Base-by-base conservation (phyloP, 164 flowering plant genomes). In the Taxillus chinensis region DNA sequence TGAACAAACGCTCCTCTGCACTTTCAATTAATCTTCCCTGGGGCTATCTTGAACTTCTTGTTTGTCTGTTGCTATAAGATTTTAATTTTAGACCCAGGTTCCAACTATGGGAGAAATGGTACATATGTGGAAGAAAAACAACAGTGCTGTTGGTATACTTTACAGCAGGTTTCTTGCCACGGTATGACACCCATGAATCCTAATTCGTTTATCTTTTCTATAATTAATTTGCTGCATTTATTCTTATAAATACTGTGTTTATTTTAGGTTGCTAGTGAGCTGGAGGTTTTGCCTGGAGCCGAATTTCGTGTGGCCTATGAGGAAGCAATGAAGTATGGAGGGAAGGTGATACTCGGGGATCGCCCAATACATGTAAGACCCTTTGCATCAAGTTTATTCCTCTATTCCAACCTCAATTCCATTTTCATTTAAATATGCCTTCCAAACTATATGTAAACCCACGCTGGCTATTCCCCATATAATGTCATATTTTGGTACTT, bases 111-210 rank as follows among this genome's bases (percentile, higher is more conserved):
- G 64, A 57, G 95, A 95, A 69, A 95, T 95, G 99, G 52, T 95
- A 55, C 86, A 86, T 10, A 79, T 79, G 83, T 89, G 85, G 88
- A 89, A 74, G 82, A 87, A 85, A 63, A 82, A 83, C 43, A 80
- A 87, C 49, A 93, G 86, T 75, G 11, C 62, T 39, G 89, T 91
- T 70, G 96, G 84, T 64, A 82, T 95, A 63, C 72, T 91, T 17
- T 87, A 89, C 77, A 75, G 92, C 76, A 91, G 97, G 97, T 83
- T 89, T 70, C 96, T 95, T 73, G 92, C 99, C 17, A 95, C 89
- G 93, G 99, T 66, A 82, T 69, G 80, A 50, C 61, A 45, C 38
- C 45, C 38, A 14, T 39, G 11, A 43, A n/a, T 40, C 57, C 27
- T 39, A n/a, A 16, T 13, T 41, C 27, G 27, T 27, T 27, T 27